Base-by-base conservation (phyloP, 2,329 filamentous ascomycete species). In the Aureobasidium sp. region DNA sequence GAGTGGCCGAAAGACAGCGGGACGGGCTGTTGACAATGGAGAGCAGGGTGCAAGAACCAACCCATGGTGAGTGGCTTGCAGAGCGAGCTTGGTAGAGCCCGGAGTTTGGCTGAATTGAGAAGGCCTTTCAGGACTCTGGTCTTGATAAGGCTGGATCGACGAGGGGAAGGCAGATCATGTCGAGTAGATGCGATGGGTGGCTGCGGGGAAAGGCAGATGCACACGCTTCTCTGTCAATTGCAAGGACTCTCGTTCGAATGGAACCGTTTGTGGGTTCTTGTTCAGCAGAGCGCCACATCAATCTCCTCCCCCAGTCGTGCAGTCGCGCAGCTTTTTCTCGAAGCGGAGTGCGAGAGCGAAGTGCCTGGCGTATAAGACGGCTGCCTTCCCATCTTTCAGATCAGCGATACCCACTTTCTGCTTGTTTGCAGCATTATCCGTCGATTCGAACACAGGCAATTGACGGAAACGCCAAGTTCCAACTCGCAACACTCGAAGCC, bases 71-170 rank as follows among this genome's bases (percentile, higher is more conserved):
- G 53, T 57, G 53, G 53, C 53, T 57, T 57, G 53, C 39, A 57
- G 39, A 6, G 27, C 39, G 31, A 52, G 11, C 33, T 22, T 24
- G 33, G 31, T 24, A 17, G 49, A 24, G 14, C 31, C n/a, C 19
- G 19, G 31, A n/a, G 1, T 44, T 15, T 44, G 53, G 19, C 53
- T 45, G 40, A n/a, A 57, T 45, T 7, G 39, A 57, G 53, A 17
- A 45, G 53, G 19, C 35, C 27, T 35, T 24, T 57, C 29, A 19
- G 27, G 40, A 44, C 14, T 19, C 8, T 8, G 15, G n/a, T 45
- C 39, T 57, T 14, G 53, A 57, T 35, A 45, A 44, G 53, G 53
- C 53, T 44, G 39, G 52, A 57, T 57, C 53, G 53, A 57, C 53
- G 35, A 57, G 53, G 37, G 53, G 29, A 33, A 45, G 35, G 40